These are phyloP conservation scores for Periconia sp. DNA, from an alignment of 2,329 filamentous ascomycete genomes.

Conservation along the genomic window DNA sequence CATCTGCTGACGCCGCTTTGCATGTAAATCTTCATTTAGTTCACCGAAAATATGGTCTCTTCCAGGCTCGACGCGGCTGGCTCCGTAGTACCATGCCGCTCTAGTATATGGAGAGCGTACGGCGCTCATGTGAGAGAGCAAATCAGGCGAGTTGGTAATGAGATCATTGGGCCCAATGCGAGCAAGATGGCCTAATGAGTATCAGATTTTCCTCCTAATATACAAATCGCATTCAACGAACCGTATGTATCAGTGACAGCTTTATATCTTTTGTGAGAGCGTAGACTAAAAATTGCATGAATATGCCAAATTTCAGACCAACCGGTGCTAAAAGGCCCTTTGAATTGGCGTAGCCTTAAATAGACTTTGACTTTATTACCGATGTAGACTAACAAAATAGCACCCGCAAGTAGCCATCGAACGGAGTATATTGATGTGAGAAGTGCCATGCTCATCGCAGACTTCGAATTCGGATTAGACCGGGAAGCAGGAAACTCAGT, in stretches of 20 bases:
- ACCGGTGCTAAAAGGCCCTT: slow-evolving; percentile 27
- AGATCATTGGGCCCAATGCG: slow-evolving; percentile 57
- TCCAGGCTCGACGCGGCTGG: slow-evolving; percentile 56
- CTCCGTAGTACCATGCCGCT: slow-evolving; percentile 29
- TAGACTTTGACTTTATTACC: background rate
- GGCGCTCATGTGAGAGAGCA: slow-evolving; percentile 50
- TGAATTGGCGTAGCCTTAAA: slow-evolving; percentile 13
- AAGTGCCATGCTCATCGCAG: too few relatives aligned
- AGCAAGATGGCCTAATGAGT: too few relatives aligned
- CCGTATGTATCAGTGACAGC: slow-evolving; percentile 30
- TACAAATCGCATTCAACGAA: slow-evolving; percentile 17
- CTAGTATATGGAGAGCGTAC: slow-evolving; percentile 49
- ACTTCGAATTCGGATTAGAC: too few relatives aligned
- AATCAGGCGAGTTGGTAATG: slow-evolving; percentile 54
- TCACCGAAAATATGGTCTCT: slow-evolving; percentile 59
- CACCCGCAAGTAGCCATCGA: background rate
- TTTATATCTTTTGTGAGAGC: slow-evolving; percentile 26
- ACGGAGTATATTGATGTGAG: too few relatives aligned
- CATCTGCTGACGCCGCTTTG: slow-evolving; percentile 51
- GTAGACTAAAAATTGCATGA: slow-evolving; percentile 16
- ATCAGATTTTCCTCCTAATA: too few relatives aligned
- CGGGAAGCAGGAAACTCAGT: too few relatives aligned
- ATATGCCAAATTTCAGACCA: slow-evolving; percentile 32
- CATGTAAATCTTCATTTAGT: slow-evolving; percentile 55
- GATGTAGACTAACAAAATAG: background rate